Base-by-base conservation (phyloP, 1,139 yeast species). In the Hyphopichia khmerensis region DNA sequence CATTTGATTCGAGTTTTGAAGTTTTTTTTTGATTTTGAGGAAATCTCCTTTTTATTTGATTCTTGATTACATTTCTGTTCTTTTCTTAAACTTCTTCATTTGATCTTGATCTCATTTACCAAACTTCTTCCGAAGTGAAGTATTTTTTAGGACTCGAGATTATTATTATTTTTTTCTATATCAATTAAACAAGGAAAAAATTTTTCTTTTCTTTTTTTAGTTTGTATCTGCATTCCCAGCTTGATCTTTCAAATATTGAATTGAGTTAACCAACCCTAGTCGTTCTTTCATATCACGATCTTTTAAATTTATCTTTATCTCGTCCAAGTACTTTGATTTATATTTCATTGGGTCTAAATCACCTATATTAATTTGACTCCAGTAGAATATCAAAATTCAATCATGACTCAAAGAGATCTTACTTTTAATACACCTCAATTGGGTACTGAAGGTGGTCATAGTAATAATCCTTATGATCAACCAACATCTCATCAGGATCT, bases 361-460 rank as follows among this genome's bases (percentile, higher is more conserved):
- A 6, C 4, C 31, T 11, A 8, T 18, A 14, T 6, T 14, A 11
- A 11, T 11, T 14, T 15, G 11, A 31, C 34, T 31, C 13, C 18
- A 21, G 24, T 21, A 5, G 24, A 27, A 27, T 27, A n/a, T n/a
- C n/a, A n/a, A n/a, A n/a, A n/a, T n/a, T 21, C 41, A 15, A 41
- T 14, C 40, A 64, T 64, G 68, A 60, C 69, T 17, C 65, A 63
- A 35, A 59, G 73, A 52, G 69, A 68, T 52, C 57, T 68, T 45
- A 68, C 73, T 2, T 64, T 55, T 39, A 64, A 64, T 47, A 54
- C 56, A 30, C 66, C 65, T 11, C 50, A 45, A 26, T 43, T 40
- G 14, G 41, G 33, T 17, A 19, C 15, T 8, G 41, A 31, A n/a
- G n/a, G n/a, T 21, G 35, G 18, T n/a, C 16, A 33, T 19, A 6